Base-by-base conservation (phyloP, 2,329 filamentous ascomycete species). In the Sarocladium oryzae region DNA sequence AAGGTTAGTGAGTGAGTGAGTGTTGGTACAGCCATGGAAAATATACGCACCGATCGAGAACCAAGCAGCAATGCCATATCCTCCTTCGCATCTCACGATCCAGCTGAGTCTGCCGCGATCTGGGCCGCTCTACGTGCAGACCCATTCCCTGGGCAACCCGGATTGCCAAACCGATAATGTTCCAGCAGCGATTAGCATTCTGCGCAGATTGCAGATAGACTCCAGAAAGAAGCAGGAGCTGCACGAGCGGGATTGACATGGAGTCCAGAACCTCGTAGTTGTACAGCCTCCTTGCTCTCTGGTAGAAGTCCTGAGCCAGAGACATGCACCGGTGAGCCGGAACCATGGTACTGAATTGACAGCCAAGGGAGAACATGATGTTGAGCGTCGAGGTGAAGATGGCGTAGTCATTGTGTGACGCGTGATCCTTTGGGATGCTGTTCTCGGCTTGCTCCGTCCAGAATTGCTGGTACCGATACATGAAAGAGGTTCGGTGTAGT, bases 171-270 rank as follows among this genome's bases (percentile, higher is more conserved):
- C 71, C 71, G 4, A 72, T 64, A 1, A 66, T 58, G 43, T 71
- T 70, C 69, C 71, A 74, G 53, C 70, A 73, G 8, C 67, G 60
- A 20, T 62, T 65, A 0, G 69, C 65, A 49, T 69, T 69, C 0
- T 66, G 63, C 1, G 71, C 71, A 38, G 68, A 66, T 40, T 73
- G 70, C 2, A 74, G 58, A 18, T 65, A 61, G 0, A 73, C 56
- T 0, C 69, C 63, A 13, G 69, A 58, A 1, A 74, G 53, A 4
- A 75, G 56, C 7, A 74, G 56, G 0, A 64, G 58, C 51, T 75
- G 71, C 3, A 74, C 68, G 1, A 71, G 64, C 0, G 64, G 67
- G 2, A 72, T 56, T 4, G 64, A 68, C 24, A 63, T 61, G 51
- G 57, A 57, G 28, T 69, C 63, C 2, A 74, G 53, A 2, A 74